A percentile compares a stretch with the other conserved stretches of the same genome.
Conservation (phyloP, 768 basidiomycete genomes). For the Calocera cornea region DNA sequence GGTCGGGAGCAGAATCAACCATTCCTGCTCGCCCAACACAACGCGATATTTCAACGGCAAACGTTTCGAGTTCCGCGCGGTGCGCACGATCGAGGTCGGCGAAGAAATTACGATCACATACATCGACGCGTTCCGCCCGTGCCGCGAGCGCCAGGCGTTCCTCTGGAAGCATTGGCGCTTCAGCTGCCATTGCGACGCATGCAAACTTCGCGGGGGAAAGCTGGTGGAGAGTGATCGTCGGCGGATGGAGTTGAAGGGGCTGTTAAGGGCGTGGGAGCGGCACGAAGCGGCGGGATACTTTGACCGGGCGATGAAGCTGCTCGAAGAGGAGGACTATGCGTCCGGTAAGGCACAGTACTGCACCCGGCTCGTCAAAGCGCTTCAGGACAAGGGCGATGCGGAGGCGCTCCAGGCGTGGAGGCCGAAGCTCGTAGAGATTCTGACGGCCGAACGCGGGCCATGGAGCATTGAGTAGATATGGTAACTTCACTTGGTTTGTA, state of each 20-base stretch:
- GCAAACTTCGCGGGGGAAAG: background rate
- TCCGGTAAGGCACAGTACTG: background rate
- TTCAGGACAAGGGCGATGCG: background rate
- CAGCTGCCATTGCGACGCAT: slow-evolving; percentile 6
- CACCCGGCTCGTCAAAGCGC: background rate
- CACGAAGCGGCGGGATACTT: background rate
- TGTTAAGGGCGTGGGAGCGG: background rate
- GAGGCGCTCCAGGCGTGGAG: background rate
- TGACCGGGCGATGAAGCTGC: background rate
- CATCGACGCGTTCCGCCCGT: slow-evolving; percentile 6
- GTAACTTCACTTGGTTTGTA: background rate
- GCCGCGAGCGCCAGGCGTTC: background rate
- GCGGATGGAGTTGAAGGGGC: background rate
- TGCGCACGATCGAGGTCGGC: slow-evolving; percentile 4
- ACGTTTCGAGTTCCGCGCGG: slow-evolving; percentile 9
- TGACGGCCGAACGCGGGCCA: background rate
- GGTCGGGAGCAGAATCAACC: slow-evolving; percentile 8
- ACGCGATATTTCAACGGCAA: slow-evolving; percentile 6
- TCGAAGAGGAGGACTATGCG: background rate
- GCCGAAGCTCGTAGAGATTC: background rate
- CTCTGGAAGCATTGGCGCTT: slow-evolving; percentile 4
- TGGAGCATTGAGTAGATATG: background rate
- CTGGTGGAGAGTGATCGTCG: slow-evolving; percentile 1
- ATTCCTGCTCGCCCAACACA: slow-evolving; percentile 8
- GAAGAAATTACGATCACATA: slow-evolving; percentile 12